Evolutionary conservation across 352 stramenopile genomes (phyloP).

Genomic region (Aphanomyces astaci): DNA sequence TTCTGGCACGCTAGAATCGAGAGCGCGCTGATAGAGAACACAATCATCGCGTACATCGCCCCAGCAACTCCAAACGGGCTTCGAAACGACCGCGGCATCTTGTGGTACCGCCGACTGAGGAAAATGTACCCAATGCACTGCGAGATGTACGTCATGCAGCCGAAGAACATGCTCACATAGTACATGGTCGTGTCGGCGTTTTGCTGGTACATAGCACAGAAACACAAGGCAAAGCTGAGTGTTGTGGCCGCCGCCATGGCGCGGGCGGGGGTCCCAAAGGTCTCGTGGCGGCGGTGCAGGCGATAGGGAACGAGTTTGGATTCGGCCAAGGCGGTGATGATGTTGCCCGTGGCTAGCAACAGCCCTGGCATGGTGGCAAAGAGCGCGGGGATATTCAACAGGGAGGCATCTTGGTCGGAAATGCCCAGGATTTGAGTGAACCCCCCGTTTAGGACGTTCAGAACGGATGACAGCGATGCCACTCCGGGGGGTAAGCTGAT

Average conservation of each 20-base stretch:
- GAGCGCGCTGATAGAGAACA: constrained; percentile 28
- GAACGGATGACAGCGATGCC: constrained; percentile 22
- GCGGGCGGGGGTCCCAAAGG: constrained; percentile 28
- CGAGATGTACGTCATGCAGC: constrained; percentile 27
- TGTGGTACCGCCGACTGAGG: constrained; percentile 25
- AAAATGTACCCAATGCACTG: constrained; percentile 34
- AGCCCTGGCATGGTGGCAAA: constrained; percentile 33
- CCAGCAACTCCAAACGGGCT: constrained; percentile 30
- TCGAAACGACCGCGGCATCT: constrained; percentile 24
- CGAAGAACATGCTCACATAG: too few relatives aligned
- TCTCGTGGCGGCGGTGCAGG: constrained; percentile 18
- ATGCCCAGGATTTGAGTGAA: constrained; percentile 32
- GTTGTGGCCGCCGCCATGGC: too few relatives aligned
- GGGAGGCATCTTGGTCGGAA: constrained; percentile 17
- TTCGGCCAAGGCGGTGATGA: constrained; percentile 31
- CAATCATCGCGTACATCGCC: constrained; percentile 26
- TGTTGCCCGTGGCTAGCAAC: constrained; percentile 28
- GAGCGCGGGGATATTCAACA: constrained; percentile 30
- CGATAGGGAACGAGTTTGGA: constrained; percentile 31
- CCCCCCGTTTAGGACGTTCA: constrained; percentile 23
- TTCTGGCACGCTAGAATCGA: constrained; percentile 27
- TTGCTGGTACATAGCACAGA: too few relatives aligned
- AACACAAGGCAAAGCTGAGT: too few relatives aligned
- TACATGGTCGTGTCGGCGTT: too few relatives aligned
- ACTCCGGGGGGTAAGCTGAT: constrained; percentile 31